Evolutionary conservation across 2,329 filamentous ascomycete genomes (phyloP).

Genomic region (Venturia oleaginea): DNA sequence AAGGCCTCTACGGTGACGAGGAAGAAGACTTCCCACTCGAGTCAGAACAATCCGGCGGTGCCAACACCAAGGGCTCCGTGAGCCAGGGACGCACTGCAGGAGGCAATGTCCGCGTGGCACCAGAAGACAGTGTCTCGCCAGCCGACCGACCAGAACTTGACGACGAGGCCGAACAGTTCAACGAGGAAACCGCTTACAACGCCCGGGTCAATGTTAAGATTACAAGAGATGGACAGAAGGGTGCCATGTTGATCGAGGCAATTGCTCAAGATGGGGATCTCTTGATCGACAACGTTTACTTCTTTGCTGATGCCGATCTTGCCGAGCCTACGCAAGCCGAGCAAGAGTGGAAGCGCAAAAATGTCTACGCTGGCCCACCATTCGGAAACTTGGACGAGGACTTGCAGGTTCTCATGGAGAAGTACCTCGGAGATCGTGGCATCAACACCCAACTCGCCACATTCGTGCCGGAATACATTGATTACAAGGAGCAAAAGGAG

Average conservation of each 20-base stretch:
- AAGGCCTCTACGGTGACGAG: constrained; percentile 47
- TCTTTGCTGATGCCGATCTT: constrained; percentile 69
- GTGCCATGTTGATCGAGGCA: constrained; percentile 79
- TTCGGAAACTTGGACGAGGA: constrained; percentile 95
- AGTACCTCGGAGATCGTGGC: constrained; percentile 89
- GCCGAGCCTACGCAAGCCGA: constrained; percentile 70
- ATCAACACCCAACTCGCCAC: constrained; percentile 77
- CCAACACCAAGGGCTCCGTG: constrained; percentile 42
- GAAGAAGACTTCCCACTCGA: constrained; percentile 26
- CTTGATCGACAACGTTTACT: constrained; percentile 82
- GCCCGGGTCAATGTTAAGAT: constrained; percentile 78
- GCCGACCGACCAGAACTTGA: constrained; percentile 48
- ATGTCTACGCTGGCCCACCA: constrained; percentile 80
- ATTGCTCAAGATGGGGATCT: constrained; percentile 78
- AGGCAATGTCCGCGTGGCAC: constrained; percentile 45
- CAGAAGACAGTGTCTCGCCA: constrained; percentile 48
- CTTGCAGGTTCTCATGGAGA: constrained; percentile 82
- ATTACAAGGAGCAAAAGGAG: constrained; percentile 97
- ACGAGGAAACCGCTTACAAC: constrained; percentile 57
- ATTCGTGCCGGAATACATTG: constrained; percentile 93
- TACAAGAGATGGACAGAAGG: constrained; percentile 70
- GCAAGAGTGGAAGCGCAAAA: constrained; percentile 64
- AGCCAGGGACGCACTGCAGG: constrained; percentile 5
- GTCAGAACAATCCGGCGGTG: constrained; percentile 38
- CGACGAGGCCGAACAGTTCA: constrained; percentile 44